Percentiles rank a stretch among this genome's conserved stretches.
phyloP scores from a whole-genome alignment of 768 basidiomycete genomes.

The Galerina sulciceps region DNA sequence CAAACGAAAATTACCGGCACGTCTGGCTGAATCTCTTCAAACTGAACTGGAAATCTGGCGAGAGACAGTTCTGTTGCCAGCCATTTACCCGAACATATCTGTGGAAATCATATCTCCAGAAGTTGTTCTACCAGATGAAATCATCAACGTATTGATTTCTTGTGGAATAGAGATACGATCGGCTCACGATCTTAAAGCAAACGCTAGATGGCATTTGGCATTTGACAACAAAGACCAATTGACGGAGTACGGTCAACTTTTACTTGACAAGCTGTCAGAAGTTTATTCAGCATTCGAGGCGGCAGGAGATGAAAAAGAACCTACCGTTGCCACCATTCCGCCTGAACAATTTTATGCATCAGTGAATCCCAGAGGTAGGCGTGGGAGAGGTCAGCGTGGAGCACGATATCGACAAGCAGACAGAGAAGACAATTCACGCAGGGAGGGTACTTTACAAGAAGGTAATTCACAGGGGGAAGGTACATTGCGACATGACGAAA shows the following conservation, averaged over 20 bases:
- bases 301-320: neutral
- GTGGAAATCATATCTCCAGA: neutral
- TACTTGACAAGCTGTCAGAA: neutral
- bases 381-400: neutral
- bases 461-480: no score
- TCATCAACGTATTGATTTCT: neutral
- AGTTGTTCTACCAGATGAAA: neutral
- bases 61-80: neutral
- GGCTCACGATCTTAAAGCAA: neutral
- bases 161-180: neutral
- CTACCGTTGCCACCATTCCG: neutral
- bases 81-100: neutral
- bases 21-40: neutral
- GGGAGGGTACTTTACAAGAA: no score
- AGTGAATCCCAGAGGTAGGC: neutral
- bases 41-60: neutral
- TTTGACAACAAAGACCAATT: neutral
- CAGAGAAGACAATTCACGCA: neutral
- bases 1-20: neutral
- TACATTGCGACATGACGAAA: no score
- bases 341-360: neutral
- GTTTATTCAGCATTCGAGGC: neutral
- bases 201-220: neutral
- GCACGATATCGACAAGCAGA: neutral
- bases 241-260: neutral